Evolutionary conservation across 1,284 basidiomycete genomes (phyloP).

Genomic region (Fomitopsis schrenkii): DNA sequence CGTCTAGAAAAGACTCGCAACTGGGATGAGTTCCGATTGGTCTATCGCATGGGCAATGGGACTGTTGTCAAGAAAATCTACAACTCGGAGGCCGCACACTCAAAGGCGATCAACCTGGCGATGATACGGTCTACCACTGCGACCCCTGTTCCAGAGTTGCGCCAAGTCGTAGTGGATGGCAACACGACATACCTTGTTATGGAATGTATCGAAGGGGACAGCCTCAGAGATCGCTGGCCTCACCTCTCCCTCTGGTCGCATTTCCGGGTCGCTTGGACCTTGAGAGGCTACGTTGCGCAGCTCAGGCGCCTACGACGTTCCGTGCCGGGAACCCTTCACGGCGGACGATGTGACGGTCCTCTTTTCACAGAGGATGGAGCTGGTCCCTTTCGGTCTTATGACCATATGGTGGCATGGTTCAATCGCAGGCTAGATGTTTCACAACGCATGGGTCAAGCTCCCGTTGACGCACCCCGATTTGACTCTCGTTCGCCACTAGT

Average conservation of each 20-base stretch:
- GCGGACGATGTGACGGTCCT: conserved; percentile 12
- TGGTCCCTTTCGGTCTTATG: conserved; percentile 25
- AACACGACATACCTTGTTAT: conserved; percentile 3
- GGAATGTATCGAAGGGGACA: conserved; percentile 3
- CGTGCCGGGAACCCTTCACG: conserved; percentile 1
- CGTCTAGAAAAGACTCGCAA: too few relatives aligned
- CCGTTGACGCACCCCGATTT: neutral
- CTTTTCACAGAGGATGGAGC: conserved; percentile 17
- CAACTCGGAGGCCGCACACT: neutral
- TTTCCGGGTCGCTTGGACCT: conserved; percentile 12
- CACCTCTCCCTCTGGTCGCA: neutral
- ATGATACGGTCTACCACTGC: neutral
- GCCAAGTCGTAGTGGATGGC: neutral
- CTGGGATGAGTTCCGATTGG: too few relatives aligned
- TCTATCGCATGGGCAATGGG: too few relatives aligned
- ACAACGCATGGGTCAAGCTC: neutral
- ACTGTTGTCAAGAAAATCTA: too few relatives aligned
- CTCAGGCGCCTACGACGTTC: neutral
- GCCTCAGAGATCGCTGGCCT: neutral
- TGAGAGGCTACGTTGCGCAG: conserved; percentile 15
- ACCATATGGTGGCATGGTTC: conserved; percentile 20
- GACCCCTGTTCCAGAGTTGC: neutral
- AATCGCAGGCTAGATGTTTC: conserved; percentile 9
- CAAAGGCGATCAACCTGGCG: neutral
- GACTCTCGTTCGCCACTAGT: conserved; percentile 19